Evolutionary conservation across 2,329 filamentous ascomycete species (phyloP).

Genomic region (Lomentospora prolificans): DNA sequence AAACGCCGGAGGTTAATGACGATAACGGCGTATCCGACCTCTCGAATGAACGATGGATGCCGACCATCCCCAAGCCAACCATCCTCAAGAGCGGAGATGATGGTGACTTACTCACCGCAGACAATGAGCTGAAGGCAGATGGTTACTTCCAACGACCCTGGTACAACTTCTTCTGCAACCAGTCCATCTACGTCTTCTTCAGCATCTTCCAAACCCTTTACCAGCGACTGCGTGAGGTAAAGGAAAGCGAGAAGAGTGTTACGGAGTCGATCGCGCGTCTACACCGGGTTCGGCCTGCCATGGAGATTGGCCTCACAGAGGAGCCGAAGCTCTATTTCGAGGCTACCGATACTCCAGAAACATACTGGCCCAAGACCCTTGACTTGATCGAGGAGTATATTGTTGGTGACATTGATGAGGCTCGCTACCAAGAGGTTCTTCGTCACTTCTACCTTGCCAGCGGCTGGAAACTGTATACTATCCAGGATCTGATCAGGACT

Average conservation of each 20-base stretch:
- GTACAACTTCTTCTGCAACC: conserved; percentile 87
- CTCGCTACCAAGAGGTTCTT: conserved; percentile 78
- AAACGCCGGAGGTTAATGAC: conserved; percentile 53
- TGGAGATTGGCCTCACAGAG: conserved; percentile 73
- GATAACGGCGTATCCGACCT: conserved; percentile 51
- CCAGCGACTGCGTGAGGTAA: conserved; percentile 71
- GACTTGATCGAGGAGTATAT: conserved; percentile 81
- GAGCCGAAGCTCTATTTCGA: conserved; percentile 73
- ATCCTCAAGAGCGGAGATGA: conserved; percentile 37
- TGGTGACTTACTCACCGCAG: conserved; percentile 47
- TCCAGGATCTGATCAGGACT: conserved; percentile 77
- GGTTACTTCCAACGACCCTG: conserved; percentile 70
- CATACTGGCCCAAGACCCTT: conserved; percentile 79
- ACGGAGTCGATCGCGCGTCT: conserved; percentile 64
- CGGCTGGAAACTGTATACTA: conserved; percentile 88
- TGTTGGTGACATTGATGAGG: conserved; percentile 69
- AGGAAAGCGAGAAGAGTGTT: conserved; percentile 66
- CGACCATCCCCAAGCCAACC: conserved; percentile 45
- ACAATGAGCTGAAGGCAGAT: conserved; percentile 61
- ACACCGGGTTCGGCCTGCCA: conserved; percentile 67
- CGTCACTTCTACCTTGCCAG: conserved; percentile 84
- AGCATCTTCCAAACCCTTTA: conserved; percentile 89
- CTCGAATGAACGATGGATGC: conserved; percentile 56
- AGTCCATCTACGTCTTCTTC: conserved; percentile 90
- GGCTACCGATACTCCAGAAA: conserved; percentile 45